A percentile compares a stretch with the other conserved stretches of the same genome.
Evolutionary conservation across 768 basidiomycete genomes (phyloP).

Genomic region (Boletus bicolor): DNA sequence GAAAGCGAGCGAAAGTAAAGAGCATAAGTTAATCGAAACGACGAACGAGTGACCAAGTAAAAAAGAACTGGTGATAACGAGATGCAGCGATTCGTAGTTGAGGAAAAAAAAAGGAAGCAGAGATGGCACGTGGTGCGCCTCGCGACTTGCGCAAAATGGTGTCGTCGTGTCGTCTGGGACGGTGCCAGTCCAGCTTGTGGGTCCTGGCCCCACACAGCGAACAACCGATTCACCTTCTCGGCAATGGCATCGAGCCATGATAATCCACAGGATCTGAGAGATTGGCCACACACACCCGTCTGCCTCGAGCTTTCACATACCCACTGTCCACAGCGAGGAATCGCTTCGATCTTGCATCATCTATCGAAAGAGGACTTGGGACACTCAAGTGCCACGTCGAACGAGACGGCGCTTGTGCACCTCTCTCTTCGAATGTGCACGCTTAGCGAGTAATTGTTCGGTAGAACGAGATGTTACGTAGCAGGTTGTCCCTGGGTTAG

Average conservation of each 20-base stretch:
- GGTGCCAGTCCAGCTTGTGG: slow-evolving; percentile 5
- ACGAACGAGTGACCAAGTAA: background rate
- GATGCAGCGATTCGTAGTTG: background rate
- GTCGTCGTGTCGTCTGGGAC: background rate
- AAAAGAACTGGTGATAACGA: background rate
- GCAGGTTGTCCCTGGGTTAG: slow-evolving; percentile 13
- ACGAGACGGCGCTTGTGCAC: slow-evolving; percentile 27
- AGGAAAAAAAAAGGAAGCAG: background rate
- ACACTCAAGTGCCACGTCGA: slow-evolving; percentile 10
- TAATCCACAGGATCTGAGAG: background rate
- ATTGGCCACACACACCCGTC: background rate
- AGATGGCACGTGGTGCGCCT: background rate
- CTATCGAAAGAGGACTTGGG: background rate
- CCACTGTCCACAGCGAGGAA: background rate
- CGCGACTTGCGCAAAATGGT: slow-evolving; percentile 11
- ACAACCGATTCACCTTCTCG: background rate
- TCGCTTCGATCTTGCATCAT: background rate
- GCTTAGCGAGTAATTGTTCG: slow-evolving; percentile 14
- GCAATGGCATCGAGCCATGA: slow-evolving; percentile 16
- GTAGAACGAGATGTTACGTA: slow-evolving; percentile 19
- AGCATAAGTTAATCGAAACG: slow-evolving; percentile 19
- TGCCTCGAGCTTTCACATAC: background rate
- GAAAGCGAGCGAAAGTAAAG: background rate
- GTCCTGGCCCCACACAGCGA: slow-evolving; percentile 11
- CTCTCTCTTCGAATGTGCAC: slow-evolving; percentile 10